Percentiles rank a stretch among this genome's conserved stretches.
Evolutionary conservation across 1,284 basidiomycete genomes (phyloP).

Genomic region (Heliocybe sulcata): DNA sequence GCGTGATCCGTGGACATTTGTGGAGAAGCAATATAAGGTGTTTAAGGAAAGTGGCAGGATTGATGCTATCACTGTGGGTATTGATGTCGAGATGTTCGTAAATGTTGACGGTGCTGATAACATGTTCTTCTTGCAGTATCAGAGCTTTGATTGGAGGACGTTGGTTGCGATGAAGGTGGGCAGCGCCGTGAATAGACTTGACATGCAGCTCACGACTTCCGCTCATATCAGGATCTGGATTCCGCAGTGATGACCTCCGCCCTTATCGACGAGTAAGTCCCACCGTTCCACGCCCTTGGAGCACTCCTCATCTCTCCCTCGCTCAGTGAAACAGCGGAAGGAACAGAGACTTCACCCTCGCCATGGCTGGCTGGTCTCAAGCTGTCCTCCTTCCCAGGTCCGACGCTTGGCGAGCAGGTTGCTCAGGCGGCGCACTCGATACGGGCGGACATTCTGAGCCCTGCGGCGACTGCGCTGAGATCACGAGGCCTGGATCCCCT

Average conservation of each 20-base stretch:
- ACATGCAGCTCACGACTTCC: too few relatives aligned
- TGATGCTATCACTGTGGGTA: conserved; percentile 50
- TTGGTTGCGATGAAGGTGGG: conserved; percentile 61
- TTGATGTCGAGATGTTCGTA: background rate
- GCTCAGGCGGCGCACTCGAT: conserved; percentile 65
- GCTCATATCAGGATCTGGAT: conserved; percentile 34
- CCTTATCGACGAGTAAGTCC: conserved; percentile 48
- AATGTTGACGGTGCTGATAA: background rate
- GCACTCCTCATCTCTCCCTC: conserved; percentile 2
- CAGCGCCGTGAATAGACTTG: too few relatives aligned
- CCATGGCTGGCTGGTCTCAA: conserved; percentile 60
- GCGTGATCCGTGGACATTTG: conserved; percentile 57
- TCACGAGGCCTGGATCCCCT: conserved; percentile 36
- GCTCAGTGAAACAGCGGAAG: conserved; percentile 33
- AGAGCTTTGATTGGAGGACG: conserved; percentile 74
- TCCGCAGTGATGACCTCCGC: conserved; percentile 47
- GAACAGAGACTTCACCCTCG: conserved; percentile 31
- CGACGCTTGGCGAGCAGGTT: conserved; percentile 42
- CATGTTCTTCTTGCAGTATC: conserved; percentile 38
- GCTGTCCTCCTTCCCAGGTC: conserved; percentile 49
- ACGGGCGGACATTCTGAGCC: conserved; percentile 62
- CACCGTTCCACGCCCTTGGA: background rate
- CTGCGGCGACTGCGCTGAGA: conserved; percentile 35
- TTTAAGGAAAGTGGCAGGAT: conserved; percentile 52
- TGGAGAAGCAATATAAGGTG: conserved; percentile 47